Evolutionary conservation across 2,329 filamentous ascomycete species (phyloP), one percentile per base, ranked within the genome.

Genomic region (Cryphonectria radicalis): DNA sequence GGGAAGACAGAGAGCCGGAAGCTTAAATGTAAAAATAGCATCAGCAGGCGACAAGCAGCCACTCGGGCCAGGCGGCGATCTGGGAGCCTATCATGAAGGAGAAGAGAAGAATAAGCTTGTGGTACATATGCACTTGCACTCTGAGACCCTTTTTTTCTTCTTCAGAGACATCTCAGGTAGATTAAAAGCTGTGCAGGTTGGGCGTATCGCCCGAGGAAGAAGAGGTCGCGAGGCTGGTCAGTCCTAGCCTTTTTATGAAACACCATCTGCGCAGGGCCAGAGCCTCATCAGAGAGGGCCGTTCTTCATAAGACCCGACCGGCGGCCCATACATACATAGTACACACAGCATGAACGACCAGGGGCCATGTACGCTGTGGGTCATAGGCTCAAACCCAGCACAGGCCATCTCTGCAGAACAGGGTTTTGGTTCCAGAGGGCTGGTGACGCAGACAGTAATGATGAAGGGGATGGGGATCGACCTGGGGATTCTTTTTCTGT

Each of bases 1-100:
- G 10, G 2, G 14, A 17, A 14, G 25, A 22, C 4, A 50, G 60
- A 46, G 67, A 46, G 35, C 22, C 40, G 53, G 43, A 62, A 70
- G 68, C 63, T 66, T 70, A 70, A 70, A 62, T 60, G 13, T 64
- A 68, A 46, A 60, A 68, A 60, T 71, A 71, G 69, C 37, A 68
- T 19, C 42, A 53, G 60, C 37, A 68, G 10, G 37, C 17, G 37
- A 46, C 22, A 13, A 14, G 35, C 60, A 63, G 60, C 55, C 25
- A 25, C 55, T 10, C 55, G 55, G 25, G 25, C 4, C 55, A 28
- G 55, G 4, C 25, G 55, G 55, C 28, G 55, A 19, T 32, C 55
- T 32, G 55, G 13, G 28, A 59, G 46, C 46, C 46, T 50, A 19
- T 43, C 1, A 46, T 46, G 17, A 46, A 10, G 37, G 11, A 37